Evolutionary conservation across 2,329 filamentous ascomycete genomes (phyloP), one percentile per base, ranked within the genome.

Genomic region (Cytospora paraplurivora): DNA sequence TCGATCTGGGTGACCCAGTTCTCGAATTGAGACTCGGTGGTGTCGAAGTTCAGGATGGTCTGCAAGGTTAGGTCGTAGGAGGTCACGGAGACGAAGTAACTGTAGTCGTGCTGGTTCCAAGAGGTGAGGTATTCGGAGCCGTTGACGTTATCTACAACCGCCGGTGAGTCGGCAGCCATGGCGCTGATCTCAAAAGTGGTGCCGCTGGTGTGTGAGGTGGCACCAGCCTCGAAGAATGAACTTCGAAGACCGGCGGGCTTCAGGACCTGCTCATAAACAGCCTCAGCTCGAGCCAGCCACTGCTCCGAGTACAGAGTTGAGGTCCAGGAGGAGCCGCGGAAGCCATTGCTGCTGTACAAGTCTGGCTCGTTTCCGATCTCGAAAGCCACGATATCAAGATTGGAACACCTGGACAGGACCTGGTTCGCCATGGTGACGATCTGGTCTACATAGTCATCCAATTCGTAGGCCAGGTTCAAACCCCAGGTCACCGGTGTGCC

Each of bases 51-150:
- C 76, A 80, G 78, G 50, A 83, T 75, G 41, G 75, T 71, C 65
- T 77, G 71, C 7, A 82, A 73, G 0, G 78, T 81, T 49, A 83
- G 69, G 1, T 74, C 70, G 59, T 75, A 76, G 1, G 69, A 12
- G 7, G 80, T 79, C 5, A 82, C 79, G 37, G 76, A 78, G 64
- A 83, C 77, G 69, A 80, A 82, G 68, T 82, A 82, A 69, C 79
- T 82, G 72, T 83, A 83, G 69, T 83, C 78, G 70, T 83, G 81
- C 71, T 83, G 80, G 66, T 82, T 83, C 80, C 80, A 83, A 34
- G 72, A 73, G 17, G 61, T n/a, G 32, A 66, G 52, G 33, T 66
- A 66, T 52, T 76, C 35, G 2, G 55, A 59, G 47, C 64, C 69
- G 63, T 80, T 70, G 66, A 75, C 77, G 19, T 61, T 54, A 32